phyloP scores from a whole-genome alignment of 2,329 filamentous ascomycete genomes.

The Plectosphaerella sp. region DNA sequence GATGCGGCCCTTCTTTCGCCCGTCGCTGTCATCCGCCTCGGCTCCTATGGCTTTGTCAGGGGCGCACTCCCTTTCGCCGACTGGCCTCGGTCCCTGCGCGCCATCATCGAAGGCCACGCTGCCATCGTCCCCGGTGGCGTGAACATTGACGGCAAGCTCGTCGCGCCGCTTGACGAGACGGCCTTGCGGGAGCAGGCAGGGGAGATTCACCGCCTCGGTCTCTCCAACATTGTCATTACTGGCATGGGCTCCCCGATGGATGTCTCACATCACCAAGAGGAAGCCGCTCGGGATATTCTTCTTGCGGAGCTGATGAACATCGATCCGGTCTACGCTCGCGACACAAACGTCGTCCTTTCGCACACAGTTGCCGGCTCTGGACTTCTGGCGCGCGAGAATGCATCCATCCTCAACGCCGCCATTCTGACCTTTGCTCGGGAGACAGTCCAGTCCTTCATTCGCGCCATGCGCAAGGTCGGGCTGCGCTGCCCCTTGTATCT shows the following conservation, averaged over 20 bases:
- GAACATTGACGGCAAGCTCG: conserved; percentile 15
- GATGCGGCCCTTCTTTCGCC: conserved; percentile 41
- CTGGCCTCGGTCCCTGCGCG: conserved; percentile 45
- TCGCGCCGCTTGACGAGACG: conserved; percentile 9
- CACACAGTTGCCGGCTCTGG: conserved; percentile 28
- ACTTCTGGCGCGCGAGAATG: conserved; percentile 47
- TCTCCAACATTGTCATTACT: conserved; percentile 45
- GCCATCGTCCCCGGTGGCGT: conserved; percentile 14
- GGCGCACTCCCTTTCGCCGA: conserved; percentile 47
- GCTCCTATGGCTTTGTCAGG: conserved; percentile 44
- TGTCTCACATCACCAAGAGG: conserved; percentile 45
- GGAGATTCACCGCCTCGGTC: conserved; percentile 15
- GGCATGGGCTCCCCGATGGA: conserved; percentile 58
- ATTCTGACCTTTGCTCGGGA: conserved; percentile 40
- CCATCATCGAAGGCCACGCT: conserved; percentile 14
- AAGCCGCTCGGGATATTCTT: conserved; percentile 41
- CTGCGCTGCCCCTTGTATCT: conserved; percentile 37
- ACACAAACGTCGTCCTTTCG: conserved; percentile 16
- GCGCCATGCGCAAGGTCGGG: conserved; percentile 35
- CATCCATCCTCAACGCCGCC: conserved; percentile 47
- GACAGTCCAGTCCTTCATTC: conserved; percentile 39
- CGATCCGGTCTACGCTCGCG: conserved; percentile 15
- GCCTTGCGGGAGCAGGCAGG: conserved; percentile 10
- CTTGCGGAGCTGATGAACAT: conserved; percentile 33
- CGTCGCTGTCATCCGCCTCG: conserved; percentile 51